Evolutionary conservation across 768 basidiomycete genomes (phyloP).

Genomic region (Suillus subaureus): DNA sequence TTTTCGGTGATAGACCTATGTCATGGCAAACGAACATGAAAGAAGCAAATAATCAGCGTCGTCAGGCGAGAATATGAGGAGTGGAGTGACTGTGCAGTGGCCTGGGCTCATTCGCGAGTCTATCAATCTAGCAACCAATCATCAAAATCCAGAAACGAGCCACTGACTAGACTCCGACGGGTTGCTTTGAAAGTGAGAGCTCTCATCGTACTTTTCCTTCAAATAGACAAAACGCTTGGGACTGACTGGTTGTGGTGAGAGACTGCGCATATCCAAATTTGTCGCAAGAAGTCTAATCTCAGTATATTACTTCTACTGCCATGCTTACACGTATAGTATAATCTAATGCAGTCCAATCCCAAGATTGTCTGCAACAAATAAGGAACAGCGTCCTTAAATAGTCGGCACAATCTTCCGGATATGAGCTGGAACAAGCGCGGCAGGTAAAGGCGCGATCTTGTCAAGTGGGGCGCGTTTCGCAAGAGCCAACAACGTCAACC

Average conservation of each 20-base stretch:
- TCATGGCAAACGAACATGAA: neutral
- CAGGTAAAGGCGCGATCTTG: conserved; percentile 63
- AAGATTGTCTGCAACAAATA: too few species aligned
- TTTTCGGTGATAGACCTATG: neutral
- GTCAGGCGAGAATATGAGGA: neutral
- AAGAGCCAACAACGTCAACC: conserved; percentile 75
- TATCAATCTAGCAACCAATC: neutral
- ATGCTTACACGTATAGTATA: too few species aligned
- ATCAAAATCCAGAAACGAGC: neutral
- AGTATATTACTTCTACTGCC: neutral
- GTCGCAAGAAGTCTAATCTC: neutral
- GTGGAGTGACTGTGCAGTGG: neutral
- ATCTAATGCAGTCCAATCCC: too few species aligned
- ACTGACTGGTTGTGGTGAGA: neutral
- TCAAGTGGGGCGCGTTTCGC: conserved; percentile 79
- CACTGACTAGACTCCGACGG: neutral
- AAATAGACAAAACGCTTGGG: neutral
- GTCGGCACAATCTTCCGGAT: conserved; percentile 68
- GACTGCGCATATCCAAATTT: neutral
- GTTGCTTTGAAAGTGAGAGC: neutral
- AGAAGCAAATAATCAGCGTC: neutral
- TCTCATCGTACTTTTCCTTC: neutral
- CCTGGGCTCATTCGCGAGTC: neutral
- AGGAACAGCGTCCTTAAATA: conserved; percentile 7
- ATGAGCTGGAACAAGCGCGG: conserved; percentile 65